Percentiles rank a stretch among this genome's conserved stretches.
These are phyloP conservation scores for Sphaerulina vaccinii DNA, from an alignment of 2,329 filamentous ascomycete species.

Conservation along the genomic window DNA sequence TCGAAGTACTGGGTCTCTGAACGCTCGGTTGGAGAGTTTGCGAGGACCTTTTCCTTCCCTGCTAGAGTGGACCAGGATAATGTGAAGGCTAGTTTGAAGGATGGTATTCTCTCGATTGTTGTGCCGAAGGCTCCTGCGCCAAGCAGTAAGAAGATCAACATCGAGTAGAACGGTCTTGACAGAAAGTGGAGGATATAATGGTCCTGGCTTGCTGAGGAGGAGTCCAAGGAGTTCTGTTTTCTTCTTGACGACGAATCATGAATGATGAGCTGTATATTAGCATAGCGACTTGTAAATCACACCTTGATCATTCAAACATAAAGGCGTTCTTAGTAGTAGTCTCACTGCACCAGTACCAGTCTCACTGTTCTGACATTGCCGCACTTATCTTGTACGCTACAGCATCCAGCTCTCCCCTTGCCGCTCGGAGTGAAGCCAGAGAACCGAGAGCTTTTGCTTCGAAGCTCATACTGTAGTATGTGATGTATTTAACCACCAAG, in stretches of 20 bases:
- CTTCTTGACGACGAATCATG: constrained; percentile 1
- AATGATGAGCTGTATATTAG: constrained; percentile 18
- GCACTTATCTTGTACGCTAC: too few relatives aligned
- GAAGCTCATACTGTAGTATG: too few relatives aligned
- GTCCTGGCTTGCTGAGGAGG: background rate
- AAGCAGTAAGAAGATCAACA: constrained; percentile 53
- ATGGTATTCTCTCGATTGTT: constrained; percentile 58
- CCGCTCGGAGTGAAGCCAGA: too few relatives aligned
- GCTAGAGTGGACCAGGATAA: constrained; percentile 57
- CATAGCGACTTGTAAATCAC: constrained; percentile 1
- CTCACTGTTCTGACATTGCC: too few relatives aligned
- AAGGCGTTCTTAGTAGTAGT: too few relatives aligned
- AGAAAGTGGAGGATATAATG: background rate
- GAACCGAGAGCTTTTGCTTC: too few relatives aligned
- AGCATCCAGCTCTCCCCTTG: too few relatives aligned
- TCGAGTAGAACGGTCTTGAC: constrained; percentile 48
- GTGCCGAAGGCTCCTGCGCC: constrained; percentile 57
- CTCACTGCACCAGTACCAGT: too few relatives aligned
- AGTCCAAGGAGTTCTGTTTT: background rate
- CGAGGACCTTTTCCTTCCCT: constrained; percentile 60
- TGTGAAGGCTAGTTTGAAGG: constrained; percentile 61
- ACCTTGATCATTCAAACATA: too few relatives aligned
- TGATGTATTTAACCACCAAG: too few relatives aligned
- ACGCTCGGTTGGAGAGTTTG: constrained; percentile 59
- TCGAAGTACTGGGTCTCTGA: constrained; percentile 68